Base-by-base conservation (phyloP, 2,329 filamentous ascomycete species). In the Diaporthe humulicola region DNA sequence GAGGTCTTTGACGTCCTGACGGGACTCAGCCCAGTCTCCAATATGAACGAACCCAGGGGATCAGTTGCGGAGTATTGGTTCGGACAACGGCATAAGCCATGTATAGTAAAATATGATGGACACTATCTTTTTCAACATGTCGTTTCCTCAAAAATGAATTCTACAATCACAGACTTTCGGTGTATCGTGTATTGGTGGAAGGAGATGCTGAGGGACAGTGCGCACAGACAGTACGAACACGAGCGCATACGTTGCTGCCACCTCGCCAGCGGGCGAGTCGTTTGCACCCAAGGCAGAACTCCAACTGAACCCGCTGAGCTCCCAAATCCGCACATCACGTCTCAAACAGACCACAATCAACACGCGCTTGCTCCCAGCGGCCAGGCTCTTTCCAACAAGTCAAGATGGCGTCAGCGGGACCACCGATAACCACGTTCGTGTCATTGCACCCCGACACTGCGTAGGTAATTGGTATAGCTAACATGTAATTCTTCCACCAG, bases 381-480 rank as follows among this genome's bases (percentile, higher is more conserved):
- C 69, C 30, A 19, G 38, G 25, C 50, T 25, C 48, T 42, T 15
- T 48, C 30, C 2, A 33, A 42, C 3, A 40, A 36, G 50, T 36
- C 73, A 79, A 75, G 7, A 86, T 86, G 84, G 79, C 85, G 42
- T 69, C 77, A 33, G 84, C 85, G 73, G 80, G 79, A 79, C 81
- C 85, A 77, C 86, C 90, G 75, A 89, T 91, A 80, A 88, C 90
- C 85, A 93, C 91, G 91, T 93, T 90, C 90, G 91, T 92, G 91
- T 92, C 90, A 92, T 93, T 92, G 90, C 90, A 93, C 90, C 86
- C 84, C 88, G 91, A 92, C 90, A 90, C 89, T 88, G 82, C 83
- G 82, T 82, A 80, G 73, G 73, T 75, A 56, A 70, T 71, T 40
- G 71, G 57, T 56, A 54, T 40, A 77, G 83, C 86, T 88, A 79